Base-by-base conservation (phyloP, 805 yeast genomes). In the Myxozyma nipponensis region DNA sequence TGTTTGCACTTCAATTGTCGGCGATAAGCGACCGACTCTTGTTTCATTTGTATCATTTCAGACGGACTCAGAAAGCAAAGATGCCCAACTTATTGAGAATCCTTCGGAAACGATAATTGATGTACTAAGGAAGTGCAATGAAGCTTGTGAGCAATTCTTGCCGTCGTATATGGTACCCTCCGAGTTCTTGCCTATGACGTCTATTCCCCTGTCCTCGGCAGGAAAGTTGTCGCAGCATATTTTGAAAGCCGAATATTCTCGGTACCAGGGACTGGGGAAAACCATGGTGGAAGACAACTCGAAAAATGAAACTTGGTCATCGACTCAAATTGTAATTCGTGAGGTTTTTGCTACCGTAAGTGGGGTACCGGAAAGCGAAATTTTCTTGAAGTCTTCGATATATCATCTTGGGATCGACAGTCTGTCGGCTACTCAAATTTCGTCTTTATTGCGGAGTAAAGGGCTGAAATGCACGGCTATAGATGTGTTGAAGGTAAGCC, bases 321-420 rank as follows among this genome's bases (percentile, higher is more conserved):
- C 38, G 6, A 22, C 37, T 6, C 38, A 48, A 9, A 18, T 17
- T 18, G 7, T 1, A 2, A 44, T 55, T 23, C 46, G 55, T 3
- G 36, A 45, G 2, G 26, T 46, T 3, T 47, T 55, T 25, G 34
- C 58, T 5, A 22, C 10, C 1, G 34, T 49, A 15, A 49, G 54
- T 25, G 50, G 52, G 21, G 42, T 49, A 15, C 35, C 42, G 2
- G 40, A n/a, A 18, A 25, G 23, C 9, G 15, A 23, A 2, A 40
- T 55, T n/a, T 19, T 23, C 3, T 17, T 39, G 7, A 18, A 44
- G 19, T 18, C 57, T 3, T 40, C 58, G 3, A 39, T 59, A 3
- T 57, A 58, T 24, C 53, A 58, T 9, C 49, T 60, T 9, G 63
- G 63, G 13, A 45, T 60, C 44, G 63, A 60, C 41, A 58, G 62